Base-by-base conservation (phyloP, 2,329 filamentous ascomycete genomes). In the Calonectria hawksworthii region DNA sequence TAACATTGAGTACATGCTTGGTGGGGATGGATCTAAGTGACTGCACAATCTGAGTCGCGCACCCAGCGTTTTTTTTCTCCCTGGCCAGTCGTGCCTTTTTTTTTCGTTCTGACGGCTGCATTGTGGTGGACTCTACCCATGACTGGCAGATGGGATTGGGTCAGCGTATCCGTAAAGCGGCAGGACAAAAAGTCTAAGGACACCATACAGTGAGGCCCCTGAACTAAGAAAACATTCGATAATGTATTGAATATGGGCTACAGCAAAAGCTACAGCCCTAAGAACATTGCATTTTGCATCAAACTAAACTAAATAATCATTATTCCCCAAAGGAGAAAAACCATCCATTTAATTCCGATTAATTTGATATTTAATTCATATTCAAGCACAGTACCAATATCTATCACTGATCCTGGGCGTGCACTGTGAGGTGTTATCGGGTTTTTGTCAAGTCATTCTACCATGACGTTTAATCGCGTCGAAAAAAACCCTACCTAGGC, bases 91-190 rank as follows among this genome's bases (percentile, higher is more conserved):
- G 65, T 73, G 66, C 50, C 36, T 30, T 47, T 69, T 52, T 54
- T 54, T 54, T 36, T 51, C 41, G 13, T 66, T 54, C 51, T 74
- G 38, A 50, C n/a, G 38, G 67, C 59, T 70, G 72, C 72, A 74
- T 47, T 36, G 41, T 54, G 34, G 72, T 74, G 72, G 72, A 61
- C 67, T 74, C 59, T 54, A 26, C 21, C 51, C 67, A 61, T 65
- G 51, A 32, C 59, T 26, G 59, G 61, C 41, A 38, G 23, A 23
- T 65, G 30, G 72, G 59, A 66, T 66, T 59, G 71, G 66, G 10
- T 47, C 63, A 54, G 18, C 8, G 50, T 51, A 47, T 47, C 44
- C 44, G 44, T 23, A 47, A 47, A 47, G 44, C n/a, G 18, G 4
- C 21, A 47, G 21, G 44, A 47, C 44, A 47, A 47, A 47, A 47